Evolutionary conservation across 306 rosid genomes (phyloP).

Genomic region (Parietaria judaica): DNA sequence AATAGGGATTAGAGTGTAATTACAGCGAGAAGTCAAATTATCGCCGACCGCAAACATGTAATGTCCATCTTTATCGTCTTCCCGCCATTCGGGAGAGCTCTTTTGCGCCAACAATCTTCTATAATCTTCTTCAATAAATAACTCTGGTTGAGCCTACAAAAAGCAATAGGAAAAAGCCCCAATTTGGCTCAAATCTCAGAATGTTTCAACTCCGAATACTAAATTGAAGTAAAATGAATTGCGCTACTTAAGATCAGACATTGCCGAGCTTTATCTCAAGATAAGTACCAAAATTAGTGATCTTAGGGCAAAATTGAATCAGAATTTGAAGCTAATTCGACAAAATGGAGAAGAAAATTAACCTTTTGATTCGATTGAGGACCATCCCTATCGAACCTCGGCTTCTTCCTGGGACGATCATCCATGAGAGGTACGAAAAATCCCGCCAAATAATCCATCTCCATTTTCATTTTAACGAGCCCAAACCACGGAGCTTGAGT

Average conservation of each 20-base stretch:
- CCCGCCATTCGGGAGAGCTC: constrained; percentile 78
- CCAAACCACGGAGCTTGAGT: constrained; percentile 20
- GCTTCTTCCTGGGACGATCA: constrained; percentile 48
- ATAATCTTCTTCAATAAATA: constrained; percentile 43
- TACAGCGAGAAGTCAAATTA: constrained; percentile 88
- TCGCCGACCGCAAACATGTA: constrained; percentile 84
- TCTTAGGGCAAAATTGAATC: no score
- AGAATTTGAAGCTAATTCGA: not conserved
- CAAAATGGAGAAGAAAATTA: constrained; percentile 1
- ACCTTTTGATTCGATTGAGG: constrained; percentile 42
- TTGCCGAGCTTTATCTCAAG: not conserved
- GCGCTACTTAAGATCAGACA: not conserved
- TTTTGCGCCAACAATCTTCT: constrained; percentile 50
- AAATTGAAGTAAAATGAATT: not conserved
- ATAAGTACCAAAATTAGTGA: not conserved
- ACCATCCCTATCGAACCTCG: constrained; percentile 40
- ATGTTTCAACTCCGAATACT: not conserved
- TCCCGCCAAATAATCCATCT: constrained; percentile 35
- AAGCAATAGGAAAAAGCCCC: constrained; percentile 24
- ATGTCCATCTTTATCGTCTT: constrained; percentile 89
- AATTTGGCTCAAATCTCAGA: not conserved
- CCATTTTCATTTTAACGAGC: constrained; percentile 20
- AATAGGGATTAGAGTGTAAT: constrained; percentile 50
- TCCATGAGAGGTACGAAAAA: constrained; percentile 38
- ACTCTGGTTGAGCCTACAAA: constrained; percentile 49